Conservation (phyloP, 2,329 filamentous ascomycete species). For the Fusarium sp. region DNA sequence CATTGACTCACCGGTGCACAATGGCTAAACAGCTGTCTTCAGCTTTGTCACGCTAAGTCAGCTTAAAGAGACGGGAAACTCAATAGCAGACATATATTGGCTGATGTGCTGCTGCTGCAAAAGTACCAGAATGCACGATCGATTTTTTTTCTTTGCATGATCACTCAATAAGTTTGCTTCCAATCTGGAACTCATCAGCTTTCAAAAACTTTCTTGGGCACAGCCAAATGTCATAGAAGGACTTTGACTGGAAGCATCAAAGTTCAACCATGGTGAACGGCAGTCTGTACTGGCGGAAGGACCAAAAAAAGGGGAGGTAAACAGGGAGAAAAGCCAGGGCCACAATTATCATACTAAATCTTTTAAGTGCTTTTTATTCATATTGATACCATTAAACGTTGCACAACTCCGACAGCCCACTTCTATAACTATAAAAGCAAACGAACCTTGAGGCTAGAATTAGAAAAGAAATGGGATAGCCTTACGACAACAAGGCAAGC, state of each 20-base stretch:
- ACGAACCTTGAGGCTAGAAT: background rate
- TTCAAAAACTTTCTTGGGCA: background rate
- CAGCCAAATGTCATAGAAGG: background rate
- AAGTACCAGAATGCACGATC: constrained; percentile 4
- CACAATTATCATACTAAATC: background rate
- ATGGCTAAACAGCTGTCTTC: background rate
- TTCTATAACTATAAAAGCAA: background rate
- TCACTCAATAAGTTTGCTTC: constrained; percentile 5
- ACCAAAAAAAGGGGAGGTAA: background rate
- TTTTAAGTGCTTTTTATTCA: background rate
- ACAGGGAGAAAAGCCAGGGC: background rate
- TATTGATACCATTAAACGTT: background rate
- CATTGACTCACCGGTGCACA: background rate
- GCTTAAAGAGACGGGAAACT: background rate
- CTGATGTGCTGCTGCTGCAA: constrained; percentile 1
- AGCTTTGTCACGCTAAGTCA: background rate
- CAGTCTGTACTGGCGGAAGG: background rate
- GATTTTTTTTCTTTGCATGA: constrained; percentile 12
- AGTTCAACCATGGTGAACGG: background rate
- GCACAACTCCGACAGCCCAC: background rate
- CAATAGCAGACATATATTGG: background rate
- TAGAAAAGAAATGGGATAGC: background rate
- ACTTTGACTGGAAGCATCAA: background rate
- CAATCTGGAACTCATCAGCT: constrained; percentile 1
- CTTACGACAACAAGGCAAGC: constrained; percentile 2